Base-by-base conservation (phyloP, 2,329 filamentous ascomycete species). In the Calycina marina region DNA sequence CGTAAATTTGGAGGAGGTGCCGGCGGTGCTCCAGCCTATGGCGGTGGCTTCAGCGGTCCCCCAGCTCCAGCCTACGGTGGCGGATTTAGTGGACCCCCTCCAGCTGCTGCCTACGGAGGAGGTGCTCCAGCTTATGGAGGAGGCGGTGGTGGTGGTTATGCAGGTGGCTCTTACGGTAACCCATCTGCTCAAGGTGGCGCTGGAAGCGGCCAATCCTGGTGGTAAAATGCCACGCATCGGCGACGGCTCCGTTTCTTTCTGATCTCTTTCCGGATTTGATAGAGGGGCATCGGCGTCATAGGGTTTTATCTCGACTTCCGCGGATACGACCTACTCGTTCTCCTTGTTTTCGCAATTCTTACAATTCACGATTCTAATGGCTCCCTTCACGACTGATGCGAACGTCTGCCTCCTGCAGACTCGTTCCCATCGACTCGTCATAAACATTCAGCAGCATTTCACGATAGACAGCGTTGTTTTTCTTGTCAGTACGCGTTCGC, bases 1-100 rank as follows among this genome's bases (percentile, higher is more conserved):
- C 84, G 90, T 62, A 85, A 85, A 58, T 72, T 71, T 40, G 75
- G 72, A 30, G 63, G 67, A 35, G 63, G 61, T 39, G 63, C 59
- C 38, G 60, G 57, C 35, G 58, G 60, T 38, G 54, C 54, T 31
- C 55, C 52, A 39, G 52, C 38, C n/a, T 47, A 55, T 41, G 54
- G 57, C 37, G 59, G 64, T 40, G 61, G 63, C 43, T 62, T 54
- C 43, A 57, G 56, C 30, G 61, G 61, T 38, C 54, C 57, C 32
- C 51, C 56, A 28, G 49, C 50, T 24, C 43, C 55, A 32, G 55
- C 57, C 36, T 62, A 58, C 53, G 77, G 79, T 47, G 59, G 63
- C 41, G 61, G 63, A 43, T 62, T 54, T 40, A 56, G 56, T 36
- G 60, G 61, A 38, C 54, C 57, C 33, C 49, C 56, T 20, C 49